These are phyloP conservation scores for Bassia scoparia DNA, from an alignment of 148 eudicot species.

Conservation along the genomic window DNA sequence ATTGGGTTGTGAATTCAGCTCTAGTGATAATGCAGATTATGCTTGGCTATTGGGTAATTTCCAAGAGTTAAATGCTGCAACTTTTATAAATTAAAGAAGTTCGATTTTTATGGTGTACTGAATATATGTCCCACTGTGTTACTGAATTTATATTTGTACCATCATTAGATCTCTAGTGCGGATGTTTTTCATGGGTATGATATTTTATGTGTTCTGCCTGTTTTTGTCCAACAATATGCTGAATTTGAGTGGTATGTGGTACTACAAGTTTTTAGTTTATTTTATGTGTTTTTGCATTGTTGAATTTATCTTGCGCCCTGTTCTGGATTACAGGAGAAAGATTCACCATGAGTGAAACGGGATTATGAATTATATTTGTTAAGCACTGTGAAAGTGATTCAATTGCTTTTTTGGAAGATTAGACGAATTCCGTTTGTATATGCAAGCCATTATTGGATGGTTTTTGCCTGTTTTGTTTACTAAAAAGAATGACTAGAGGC, in stretches of 20 bases:
- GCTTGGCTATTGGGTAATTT: not conserved
- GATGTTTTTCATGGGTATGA: not conserved
- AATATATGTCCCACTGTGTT: not conserved
- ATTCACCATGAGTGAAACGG: not conserved
- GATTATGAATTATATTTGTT: not conserved
- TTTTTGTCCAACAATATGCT: not conserved
- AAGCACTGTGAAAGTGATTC: not conserved
- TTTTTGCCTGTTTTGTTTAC: not conserved
- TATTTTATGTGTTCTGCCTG: not conserved
- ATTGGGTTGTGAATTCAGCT: not conserved
- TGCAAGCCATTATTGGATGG: not conserved
- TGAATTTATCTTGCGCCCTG: not conserved
- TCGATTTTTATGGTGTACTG: not conserved
- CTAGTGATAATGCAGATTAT: not conserved
- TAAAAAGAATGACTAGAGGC: not conserved
- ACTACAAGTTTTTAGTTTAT: not conserved
- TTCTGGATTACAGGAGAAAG: too few species aligned
- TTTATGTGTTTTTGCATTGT: not conserved
- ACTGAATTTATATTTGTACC: not conserved
- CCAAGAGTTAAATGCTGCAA: not conserved
- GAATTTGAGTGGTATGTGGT: not conserved
- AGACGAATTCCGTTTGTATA: not conserved
- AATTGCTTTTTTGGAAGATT: not conserved
- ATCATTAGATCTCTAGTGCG: not conserved
- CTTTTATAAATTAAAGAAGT: not conserved